Evolutionary conservation across 352 stramenopile genomes (phyloP).

Genomic region (Aphanomyces stellatus): DNA sequence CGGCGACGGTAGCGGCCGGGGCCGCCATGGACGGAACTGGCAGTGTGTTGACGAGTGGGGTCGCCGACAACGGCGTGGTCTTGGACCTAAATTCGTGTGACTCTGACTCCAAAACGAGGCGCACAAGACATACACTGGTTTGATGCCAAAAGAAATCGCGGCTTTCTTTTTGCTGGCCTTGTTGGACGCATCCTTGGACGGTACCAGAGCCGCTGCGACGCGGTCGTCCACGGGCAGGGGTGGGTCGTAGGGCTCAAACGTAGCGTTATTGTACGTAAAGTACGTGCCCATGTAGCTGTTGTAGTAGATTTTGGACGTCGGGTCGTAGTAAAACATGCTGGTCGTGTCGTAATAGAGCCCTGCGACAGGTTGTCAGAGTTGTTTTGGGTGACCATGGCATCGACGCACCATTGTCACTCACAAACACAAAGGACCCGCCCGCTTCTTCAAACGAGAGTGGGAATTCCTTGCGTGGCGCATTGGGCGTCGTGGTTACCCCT

Average conservation of each 20-base stretch:
- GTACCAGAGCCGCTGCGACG: neutral
- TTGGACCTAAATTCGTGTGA: no score
- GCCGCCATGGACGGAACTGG: constrained; percentile 25
- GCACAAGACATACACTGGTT: constrained; percentile 25
- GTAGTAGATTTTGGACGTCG: constrained; percentile 63
- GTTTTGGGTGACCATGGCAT: neutral
- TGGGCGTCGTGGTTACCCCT: constrained; percentile 38
- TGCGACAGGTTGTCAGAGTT: neutral
- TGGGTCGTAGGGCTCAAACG: constrained; percentile 42
- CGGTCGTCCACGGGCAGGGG: constrained; percentile 42
- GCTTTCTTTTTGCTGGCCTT: constrained; percentile 64
- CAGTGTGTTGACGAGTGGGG: neutral
- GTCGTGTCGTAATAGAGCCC: constrained; percentile 73
- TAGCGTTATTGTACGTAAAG: constrained; percentile 33
- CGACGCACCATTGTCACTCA: constrained; percentile 28
- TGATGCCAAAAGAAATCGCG: constrained; percentile 53
- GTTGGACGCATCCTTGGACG: constrained; percentile 22
- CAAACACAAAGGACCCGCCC: constrained; percentile 67
- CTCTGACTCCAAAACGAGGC: no score
- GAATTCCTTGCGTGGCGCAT: constrained; percentile 72
- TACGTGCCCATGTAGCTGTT: constrained; percentile 62
- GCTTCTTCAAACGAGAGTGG: constrained; percentile 66
- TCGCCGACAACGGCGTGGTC: neutral
- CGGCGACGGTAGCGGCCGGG: no score
- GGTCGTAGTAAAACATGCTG: constrained; percentile 81